Evolutionary conservation across 805 yeast species (phyloP).

Genomic region (Candida xiaguanensis): DNA sequence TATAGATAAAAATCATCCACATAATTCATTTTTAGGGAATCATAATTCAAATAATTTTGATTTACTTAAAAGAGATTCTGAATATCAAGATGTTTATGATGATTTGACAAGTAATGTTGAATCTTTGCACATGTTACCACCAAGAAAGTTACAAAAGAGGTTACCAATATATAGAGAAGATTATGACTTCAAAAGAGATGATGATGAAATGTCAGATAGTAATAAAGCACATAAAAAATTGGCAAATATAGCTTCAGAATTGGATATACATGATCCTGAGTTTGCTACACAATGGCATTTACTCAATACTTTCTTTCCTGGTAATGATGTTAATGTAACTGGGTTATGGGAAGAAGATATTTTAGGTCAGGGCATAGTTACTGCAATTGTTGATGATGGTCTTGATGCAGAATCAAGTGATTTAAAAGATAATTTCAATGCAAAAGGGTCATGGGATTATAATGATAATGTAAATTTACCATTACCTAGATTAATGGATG

Average conservation of each 20-base stretch:
- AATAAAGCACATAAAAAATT: conserved; percentile 52
- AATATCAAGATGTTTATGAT: conserved; percentile 23
- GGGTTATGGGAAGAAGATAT: conserved; percentile 81
- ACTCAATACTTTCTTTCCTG: conserved; percentile 67
- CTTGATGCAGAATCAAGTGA: conserved; percentile 79
- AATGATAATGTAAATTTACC: conserved; percentile 76
- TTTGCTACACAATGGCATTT: conserved; percentile 89
- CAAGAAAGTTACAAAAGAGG: conserved; percentile 52
- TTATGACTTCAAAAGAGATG: neutral
- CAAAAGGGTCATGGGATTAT: conserved; percentile 90
- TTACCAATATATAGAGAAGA: conserved; percentile 46
- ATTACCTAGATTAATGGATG: conserved; percentile 74
- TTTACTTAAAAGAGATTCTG: conserved; percentile 26
- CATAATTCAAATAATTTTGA: conserved; percentile 24
- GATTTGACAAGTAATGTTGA: conserved; percentile 21
- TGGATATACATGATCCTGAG: conserved; percentile 77
- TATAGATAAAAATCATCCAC: conserved; percentile 35
- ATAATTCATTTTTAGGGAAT: conserved; percentile 33
- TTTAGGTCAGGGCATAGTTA: conserved; percentile 77
- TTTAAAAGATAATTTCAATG: conserved; percentile 61
- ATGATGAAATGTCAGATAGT: conserved; percentile 11
- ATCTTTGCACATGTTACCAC: conserved; percentile 54
- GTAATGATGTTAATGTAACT: conserved; percentile 82
- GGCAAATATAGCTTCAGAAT: conserved; percentile 45
- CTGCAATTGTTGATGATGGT: conserved; percentile 94